Evolutionary conservation across 2,329 filamentous ascomycete genomes (phyloP), one percentile per base, ranked within the genome.

Genomic region (Bipolaris sorokiniana): DNA sequence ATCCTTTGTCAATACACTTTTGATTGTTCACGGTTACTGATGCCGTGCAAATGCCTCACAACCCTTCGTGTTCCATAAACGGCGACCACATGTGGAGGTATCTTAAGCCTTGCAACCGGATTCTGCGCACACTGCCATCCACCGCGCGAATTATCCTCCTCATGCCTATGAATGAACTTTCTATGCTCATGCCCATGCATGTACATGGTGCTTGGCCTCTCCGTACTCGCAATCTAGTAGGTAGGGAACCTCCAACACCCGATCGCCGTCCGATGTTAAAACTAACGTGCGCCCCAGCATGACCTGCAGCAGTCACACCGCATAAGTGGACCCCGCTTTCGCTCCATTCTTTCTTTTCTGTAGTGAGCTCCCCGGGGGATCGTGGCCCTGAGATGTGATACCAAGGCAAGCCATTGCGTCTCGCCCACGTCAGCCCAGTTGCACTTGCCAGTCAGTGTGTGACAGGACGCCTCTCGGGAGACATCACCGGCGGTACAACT

Each of bases 401-500:
- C 51, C 34, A 54, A 60, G 20, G 34, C 13, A 44, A n/a, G 18
- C 38, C 16, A n/a, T 22, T 15, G 42, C 26, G 11, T 22, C 34
- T 18, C 38, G 18, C 22, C 3, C 18, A 51, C 11, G 26, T 42
- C 51, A 63, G 59, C 57, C 59, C 56, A 60, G 48, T 63, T 62
- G 61, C 40, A 62, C 54, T 44, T 64, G 61, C 67, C 58, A 56
- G 63, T 58, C 58, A 62, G 63, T 48, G 67, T 73, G 48, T 33
- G 53, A 74, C 72, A 45, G 48, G 62, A 65, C 64, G 67, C 65
- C 68, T 59, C 57, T 69, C 66, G 60, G 62, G 58, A 56, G 51
- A 20, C 53, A 34, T 13, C 40, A 23, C 45, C 41, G 53, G 20
- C 36, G 13, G 15, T 45, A 15, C 13, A 34, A 9, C 20, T 11